These are phyloP conservation scores for Bodo saltans DNA, from an alignment of 78 protist genomes.

Conservation along the genomic window DNA sequence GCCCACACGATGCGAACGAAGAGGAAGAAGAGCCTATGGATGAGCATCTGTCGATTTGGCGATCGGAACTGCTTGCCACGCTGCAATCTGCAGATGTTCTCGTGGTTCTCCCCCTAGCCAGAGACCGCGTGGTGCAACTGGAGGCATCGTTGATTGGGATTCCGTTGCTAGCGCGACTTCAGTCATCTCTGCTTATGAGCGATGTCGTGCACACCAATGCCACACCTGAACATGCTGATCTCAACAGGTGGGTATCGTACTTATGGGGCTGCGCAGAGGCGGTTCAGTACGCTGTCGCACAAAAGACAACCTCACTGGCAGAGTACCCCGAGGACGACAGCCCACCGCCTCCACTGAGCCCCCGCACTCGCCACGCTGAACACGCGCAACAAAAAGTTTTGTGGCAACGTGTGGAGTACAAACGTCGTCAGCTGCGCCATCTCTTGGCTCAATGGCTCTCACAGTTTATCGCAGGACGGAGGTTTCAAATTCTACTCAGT, in stretches of 20 bases:
- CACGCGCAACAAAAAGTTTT: neutral
- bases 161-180: too few relatives aligned
- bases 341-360: neutral
- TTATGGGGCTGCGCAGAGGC: neutral
- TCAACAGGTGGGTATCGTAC: neutral
- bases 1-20: too few relatives aligned
- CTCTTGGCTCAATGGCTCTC: neutral
- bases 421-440: neutral
- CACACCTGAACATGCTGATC: neutral
- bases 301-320: neutral
- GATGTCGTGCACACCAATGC: neutral
- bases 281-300: neutral
- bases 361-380: neutral
- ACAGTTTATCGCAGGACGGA: neutral
- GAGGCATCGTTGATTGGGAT: too few relatives aligned
- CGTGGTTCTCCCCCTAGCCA: too few relatives aligned
- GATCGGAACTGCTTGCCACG: too few relatives aligned
- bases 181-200: too few relatives aligned
- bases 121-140: too few relatives aligned
- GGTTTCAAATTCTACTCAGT: neutral
- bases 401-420: neutral
- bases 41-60: too few relatives aligned
- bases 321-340: neutral
- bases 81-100: too few relatives aligned
- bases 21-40: too few relatives aligned